Base-by-base conservation (phyloP, 768 basidiomycete genomes). In the Epithele typhae region DNA sequence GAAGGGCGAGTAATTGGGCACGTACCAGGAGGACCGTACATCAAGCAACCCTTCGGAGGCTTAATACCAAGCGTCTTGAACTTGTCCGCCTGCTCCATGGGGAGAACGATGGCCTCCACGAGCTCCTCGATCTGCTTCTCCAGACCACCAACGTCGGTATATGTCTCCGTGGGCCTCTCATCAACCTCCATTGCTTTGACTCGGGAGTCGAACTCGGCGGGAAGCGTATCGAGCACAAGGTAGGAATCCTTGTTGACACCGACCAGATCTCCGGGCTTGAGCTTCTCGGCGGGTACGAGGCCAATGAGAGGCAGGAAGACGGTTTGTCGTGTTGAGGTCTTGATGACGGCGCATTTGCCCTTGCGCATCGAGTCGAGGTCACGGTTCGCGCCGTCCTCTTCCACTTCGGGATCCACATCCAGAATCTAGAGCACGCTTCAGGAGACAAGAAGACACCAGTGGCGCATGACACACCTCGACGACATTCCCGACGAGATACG, bases 141-240 rank as follows among this genome's bases (percentile, higher is more conserved):
- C 64, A 99, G 61, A 19, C 96, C 96, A 66, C 96, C 96, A 51
- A 99, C 95, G 66, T 94, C 92, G 19, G 93, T 94, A 61, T 97
- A 98, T 2, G 84, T 90, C 66, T 98, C 96, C 11, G 94, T 98
- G 25, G 96, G 96, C 42, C 92, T 78, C 65, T 98, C 96, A 56
- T 99, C 96, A 1, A 99, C 96, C 62, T 99, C 96, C 96, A 99
- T 99, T 8, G 96, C 96, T 67, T 97, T 98, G 21, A 99, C 96
- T 37, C 96, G 83, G 27, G 92, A 93, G 66, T 99, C 96, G 61
- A 92, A 98, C 71, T 99, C 96, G 21, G 88, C 89, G 3, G 96
- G 96, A 19, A 99, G 78, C 3, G 84, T 94, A 66, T 98, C 96
- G 30, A 99, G 78, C 25, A 98, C 81, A 54, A 99, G 84, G 64